These are phyloP conservation scores for Herpotrichia juniperi DNA, from an alignment of 2,329 filamentous ascomycete genomes.

Conservation along the genomic window DNA sequence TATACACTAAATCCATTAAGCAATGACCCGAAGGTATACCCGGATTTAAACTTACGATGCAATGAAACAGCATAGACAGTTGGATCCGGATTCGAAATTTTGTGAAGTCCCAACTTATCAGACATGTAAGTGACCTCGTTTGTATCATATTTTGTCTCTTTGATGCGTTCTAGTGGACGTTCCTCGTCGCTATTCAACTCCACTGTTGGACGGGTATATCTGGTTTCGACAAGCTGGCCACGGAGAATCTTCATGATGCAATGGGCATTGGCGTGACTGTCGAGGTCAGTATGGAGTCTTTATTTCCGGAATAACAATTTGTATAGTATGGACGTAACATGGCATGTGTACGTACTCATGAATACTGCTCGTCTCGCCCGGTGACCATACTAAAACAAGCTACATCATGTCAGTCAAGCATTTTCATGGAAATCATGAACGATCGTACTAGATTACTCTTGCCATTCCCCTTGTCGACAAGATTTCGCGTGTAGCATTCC, in stretches of 20 bases:
- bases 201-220: slow-evolving; percentile 73
- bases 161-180: slow-evolving; percentile 67
- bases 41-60: slow-evolving; percentile 63
- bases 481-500: slow-evolving; percentile 81
- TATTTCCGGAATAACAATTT: background rate
- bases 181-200: slow-evolving; percentile 52
- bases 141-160: slow-evolving; percentile 69
- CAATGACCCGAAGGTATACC: background rate
- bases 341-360: slow-evolving; percentile 65
- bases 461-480: slow-evolving; percentile 88
- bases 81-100: slow-evolving; percentile 74
- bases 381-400: slow-evolving; percentile 89
- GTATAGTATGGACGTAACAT: background rate
- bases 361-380: slow-evolving; percentile 81
- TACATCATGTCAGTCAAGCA: slow-evolving; percentile 43
- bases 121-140: slow-evolving; percentile 90
- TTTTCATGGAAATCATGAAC: background rate
- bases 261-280: slow-evolving; percentile 72
- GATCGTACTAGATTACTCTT: slow-evolving; percentile 71
- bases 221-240: slow-evolving; percentile 79
- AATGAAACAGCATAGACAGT: slow-evolving; percentile 81
- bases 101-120: slow-evolving; percentile 84
- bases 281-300: background rate
- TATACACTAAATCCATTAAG: slow-evolving; percentile 64
- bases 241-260: slow-evolving; percentile 90